phyloP scores from a whole-genome alignment of 2,329 filamentous ascomycete species.

The Bimuria novae-zelandiae region DNA sequence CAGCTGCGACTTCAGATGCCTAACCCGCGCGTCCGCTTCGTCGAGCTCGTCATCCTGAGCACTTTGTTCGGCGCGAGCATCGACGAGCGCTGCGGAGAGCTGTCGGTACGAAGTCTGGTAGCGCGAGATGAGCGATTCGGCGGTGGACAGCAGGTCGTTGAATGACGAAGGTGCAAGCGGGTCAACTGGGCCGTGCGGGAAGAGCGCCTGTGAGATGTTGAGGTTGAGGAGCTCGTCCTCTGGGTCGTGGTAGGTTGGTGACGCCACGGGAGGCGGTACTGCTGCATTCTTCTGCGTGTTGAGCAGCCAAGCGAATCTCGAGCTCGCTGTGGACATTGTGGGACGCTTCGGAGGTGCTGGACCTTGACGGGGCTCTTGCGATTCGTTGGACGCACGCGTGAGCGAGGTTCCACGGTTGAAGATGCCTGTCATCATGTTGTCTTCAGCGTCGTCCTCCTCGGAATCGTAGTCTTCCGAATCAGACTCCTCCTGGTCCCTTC shows the following conservation, averaged over 20 bases:
- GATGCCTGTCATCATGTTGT: conserved; percentile 39
- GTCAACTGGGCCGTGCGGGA: conserved; percentile 56
- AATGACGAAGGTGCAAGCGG: conserved; percentile 59
- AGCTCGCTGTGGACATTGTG: conserved; percentile 30
- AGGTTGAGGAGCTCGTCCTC: conserved; percentile 58
- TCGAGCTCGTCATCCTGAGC: conserved; percentile 65
- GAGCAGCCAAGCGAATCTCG: conserved; percentile 45
- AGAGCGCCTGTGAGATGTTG: conserved; percentile 59
- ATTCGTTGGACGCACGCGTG: conserved; percentile 29
- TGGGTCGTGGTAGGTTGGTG: conserved; percentile 43
- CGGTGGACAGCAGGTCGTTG: conserved; percentile 61
- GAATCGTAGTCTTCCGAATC: conserved; percentile 35
- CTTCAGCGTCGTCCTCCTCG: conserved; percentile 31
- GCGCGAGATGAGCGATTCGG: conserved; percentile 58
- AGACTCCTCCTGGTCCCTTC: conserved; percentile 15
- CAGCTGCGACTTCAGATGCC: conserved; percentile 64
- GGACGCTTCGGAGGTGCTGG: conserved; percentile 27
- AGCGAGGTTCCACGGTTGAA: conserved; percentile 39
- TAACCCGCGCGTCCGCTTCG: conserved; percentile 61
- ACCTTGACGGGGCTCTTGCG: conserved; percentile 22
- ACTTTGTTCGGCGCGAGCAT: conserved; percentile 59
- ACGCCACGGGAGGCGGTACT: conserved; percentile 26
- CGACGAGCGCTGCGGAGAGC: conserved; percentile 49
- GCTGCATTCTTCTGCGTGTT: conserved; percentile 41
- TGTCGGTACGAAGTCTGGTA: conserved; percentile 62